phyloP scores from a whole-genome alignment of 2,329 filamentous ascomycete genomes.

The Colletotrichum cuscutae region DNA sequence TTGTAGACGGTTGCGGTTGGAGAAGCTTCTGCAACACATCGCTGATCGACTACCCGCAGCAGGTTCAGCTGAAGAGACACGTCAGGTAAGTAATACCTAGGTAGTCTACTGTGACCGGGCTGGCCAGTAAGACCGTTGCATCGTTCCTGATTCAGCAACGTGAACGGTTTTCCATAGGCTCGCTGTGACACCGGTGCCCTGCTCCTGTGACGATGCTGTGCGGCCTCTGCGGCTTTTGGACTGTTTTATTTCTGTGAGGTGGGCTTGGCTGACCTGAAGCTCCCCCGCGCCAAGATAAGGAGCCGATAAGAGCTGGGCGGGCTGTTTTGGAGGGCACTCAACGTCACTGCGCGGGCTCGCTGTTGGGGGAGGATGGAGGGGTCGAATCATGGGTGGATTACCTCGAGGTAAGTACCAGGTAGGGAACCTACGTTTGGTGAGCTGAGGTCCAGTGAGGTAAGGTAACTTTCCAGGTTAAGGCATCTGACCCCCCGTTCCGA shows the following conservation, averaged over 20 bases:
- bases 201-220: slow-evolving; percentile 17
- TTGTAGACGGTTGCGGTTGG: not conserved
- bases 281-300: slow-evolving; percentile 34
- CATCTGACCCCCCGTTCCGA: not conserved
- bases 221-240: not conserved
- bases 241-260: not conserved
- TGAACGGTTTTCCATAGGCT: slow-evolving; percentile 17
- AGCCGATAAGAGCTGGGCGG: slow-evolving; percentile 28
- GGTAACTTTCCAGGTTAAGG: not conserved
- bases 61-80: slow-evolving; percentile 3
- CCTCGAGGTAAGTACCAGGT: not conserved
- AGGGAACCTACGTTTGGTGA: not conserved
- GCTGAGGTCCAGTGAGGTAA: not conserved
- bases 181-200: slow-evolving; percentile 11
- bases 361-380: slow-evolving; percentile 25
- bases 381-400: not conserved
- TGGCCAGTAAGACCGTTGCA: slow-evolving; percentile 17
- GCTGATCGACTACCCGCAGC: not conserved
- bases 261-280: slow-evolving; percentile 30
- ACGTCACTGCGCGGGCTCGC: slow-evolving; percentile 3
- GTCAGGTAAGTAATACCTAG: not conserved
- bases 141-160: slow-evolving; percentile 24
- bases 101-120: slow-evolving; percentile 7
- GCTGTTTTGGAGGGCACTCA: not conserved
- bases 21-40: slow-evolving; percentile 24